These are phyloP conservation scores for Sextonia rubra DNA, from an alignment of 164 flowering plant genomes.

Conservation along the genomic window DNA sequence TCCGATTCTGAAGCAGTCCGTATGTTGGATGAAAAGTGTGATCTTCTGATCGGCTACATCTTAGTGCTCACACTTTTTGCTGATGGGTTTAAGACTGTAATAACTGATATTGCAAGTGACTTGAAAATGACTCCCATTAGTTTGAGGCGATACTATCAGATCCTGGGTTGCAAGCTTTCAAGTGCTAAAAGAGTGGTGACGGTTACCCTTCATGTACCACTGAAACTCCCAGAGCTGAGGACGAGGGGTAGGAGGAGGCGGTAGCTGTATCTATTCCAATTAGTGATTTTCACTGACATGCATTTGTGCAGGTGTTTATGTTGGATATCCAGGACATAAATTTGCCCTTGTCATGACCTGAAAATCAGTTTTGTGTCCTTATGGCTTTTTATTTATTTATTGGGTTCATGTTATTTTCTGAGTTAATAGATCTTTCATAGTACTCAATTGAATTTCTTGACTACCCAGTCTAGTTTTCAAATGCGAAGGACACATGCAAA, in stretches of 20 bases:
- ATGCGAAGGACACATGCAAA: too few relatives aligned
- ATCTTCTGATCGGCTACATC: constrained; percentile 63
- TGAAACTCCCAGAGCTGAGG: constrained; percentile 41
- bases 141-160: constrained; percentile 39
- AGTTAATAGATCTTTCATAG: too few relatives aligned
- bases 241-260: background rate
- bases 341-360: too few relatives aligned
- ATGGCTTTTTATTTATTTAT: too few relatives aligned
- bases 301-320: background rate
- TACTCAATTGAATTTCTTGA: too few relatives aligned
- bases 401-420: too few relatives aligned
- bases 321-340: too few relatives aligned
- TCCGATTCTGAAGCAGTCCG: constrained; percentile 24
- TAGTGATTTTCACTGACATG: background rate
- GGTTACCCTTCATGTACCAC: constrained; percentile 62
- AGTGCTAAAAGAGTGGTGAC: constrained; percentile 22
- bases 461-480: too few relatives aligned
- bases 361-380: too few relatives aligned
- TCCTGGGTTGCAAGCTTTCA: constrained; percentile 64
- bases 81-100: constrained; percentile 57
- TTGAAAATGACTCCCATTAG: constrained; percentile 37
- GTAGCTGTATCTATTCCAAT: background rate
- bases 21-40: constrained; percentile 42
- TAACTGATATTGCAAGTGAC: constrained; percentile 70
- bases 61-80: constrained; percentile 71